Evolutionary conservation across 176 grass and related monocot species (phyloP).

Genomic region (Lolium multiflorum): DNA sequence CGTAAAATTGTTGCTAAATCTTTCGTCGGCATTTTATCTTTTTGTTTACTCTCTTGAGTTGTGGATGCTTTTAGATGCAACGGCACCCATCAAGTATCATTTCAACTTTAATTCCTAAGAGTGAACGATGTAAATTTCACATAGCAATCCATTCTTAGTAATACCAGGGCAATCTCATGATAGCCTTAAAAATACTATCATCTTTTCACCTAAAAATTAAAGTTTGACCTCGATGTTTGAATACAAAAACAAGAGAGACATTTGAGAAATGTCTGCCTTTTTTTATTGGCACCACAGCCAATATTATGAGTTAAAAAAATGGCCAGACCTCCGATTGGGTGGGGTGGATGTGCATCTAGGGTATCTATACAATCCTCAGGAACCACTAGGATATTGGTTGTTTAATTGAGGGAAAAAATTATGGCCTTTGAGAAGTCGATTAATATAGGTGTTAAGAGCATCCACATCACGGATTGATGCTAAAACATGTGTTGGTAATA

Average conservation of each 20-base stretch:
- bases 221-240: neutral
- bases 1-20: fast-evolving
- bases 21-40: neutral
- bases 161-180: neutral
- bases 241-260: neutral
- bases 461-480: neutral
- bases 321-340: no score
- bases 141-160: neutral
- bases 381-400: no score
- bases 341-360: no score
- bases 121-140: neutral
- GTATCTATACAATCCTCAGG: no score
- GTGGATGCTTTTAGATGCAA: neutral
- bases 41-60: neutral
- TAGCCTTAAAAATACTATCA: neutral
- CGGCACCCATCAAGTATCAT: neutral
- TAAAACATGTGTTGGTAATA: neutral
- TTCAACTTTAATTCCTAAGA: neutral
- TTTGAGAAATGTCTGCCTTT: no score
- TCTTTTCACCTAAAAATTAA: no score
- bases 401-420: no score
- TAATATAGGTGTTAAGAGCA: no score
- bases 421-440: no score
- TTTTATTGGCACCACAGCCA: no score
- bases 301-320: neutral